phyloP scores from a whole-genome alignment of 2,329 filamentous ascomycete genomes.

The Cladosporium sp. region DNA sequence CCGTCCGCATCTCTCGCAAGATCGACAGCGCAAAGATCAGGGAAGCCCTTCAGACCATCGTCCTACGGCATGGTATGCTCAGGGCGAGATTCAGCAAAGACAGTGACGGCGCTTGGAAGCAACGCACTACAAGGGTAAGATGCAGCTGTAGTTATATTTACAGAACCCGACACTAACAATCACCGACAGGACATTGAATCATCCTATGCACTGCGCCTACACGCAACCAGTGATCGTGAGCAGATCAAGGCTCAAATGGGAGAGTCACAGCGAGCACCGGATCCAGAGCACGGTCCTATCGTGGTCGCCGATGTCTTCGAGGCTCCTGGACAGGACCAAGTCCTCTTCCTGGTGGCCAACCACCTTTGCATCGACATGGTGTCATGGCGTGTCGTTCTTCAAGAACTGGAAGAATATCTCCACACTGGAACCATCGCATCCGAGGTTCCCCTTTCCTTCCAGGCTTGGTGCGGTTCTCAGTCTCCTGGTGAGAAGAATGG shows the following conservation, averaged over 20 bases:
- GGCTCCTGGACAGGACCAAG: conserved; percentile 11
- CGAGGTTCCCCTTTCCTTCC: conserved; percentile 14
- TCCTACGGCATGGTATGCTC: conserved; percentile 14
- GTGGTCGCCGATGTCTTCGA: conserved; percentile 15
- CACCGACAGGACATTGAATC: conserved; percentile 8
- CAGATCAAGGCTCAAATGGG: conserved; percentile 11
- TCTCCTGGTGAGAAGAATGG: conserved; percentile 4
- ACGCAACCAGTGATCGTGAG: conserved; percentile 13
- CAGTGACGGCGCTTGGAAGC: conserved; percentile 12
- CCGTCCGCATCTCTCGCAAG: conserved; percentile 8
- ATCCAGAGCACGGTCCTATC: conserved; percentile 12
- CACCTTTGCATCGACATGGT: conserved; percentile 18
- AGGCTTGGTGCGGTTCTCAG: conserved; percentile 13
- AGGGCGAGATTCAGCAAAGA: conserved; percentile 14
- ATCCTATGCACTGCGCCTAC: neutral
- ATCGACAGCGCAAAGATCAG: conserved; percentile 9
- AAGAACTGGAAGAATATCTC: conserved; percentile 13
- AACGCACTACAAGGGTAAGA: conserved; percentile 14
- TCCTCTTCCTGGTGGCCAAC: conserved; percentile 13
- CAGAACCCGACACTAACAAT: neutral
- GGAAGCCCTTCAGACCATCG: conserved; percentile 14
- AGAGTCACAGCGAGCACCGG: conserved; percentile 11
- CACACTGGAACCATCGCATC: conserved; percentile 10
- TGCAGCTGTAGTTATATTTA: too few relatives aligned
- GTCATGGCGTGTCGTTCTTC: conserved; percentile 13